These are phyloP conservation scores for Chlamydomonas sphaeroides DNA, from an alignment of 139 green algal species.

Conservation along the genomic window DNA sequence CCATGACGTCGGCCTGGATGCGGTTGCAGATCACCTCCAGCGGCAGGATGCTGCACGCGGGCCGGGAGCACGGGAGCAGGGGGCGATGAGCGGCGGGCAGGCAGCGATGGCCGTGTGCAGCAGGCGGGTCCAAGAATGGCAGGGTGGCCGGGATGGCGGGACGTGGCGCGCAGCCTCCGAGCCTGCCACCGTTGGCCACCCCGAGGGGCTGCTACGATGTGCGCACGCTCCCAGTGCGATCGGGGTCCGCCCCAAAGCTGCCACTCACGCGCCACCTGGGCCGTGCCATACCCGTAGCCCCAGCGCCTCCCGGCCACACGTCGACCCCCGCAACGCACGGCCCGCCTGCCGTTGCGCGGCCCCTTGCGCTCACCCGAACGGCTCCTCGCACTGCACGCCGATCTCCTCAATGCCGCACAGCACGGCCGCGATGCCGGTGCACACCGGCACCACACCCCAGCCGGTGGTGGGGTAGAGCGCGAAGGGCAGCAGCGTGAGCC, in stretches of 20 bases:
- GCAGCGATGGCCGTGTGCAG: too few species aligned
- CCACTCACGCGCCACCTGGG: too few species aligned
- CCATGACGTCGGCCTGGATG: slow-evolving; percentile 56
- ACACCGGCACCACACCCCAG: slow-evolving; percentile 67
- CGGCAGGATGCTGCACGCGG: slow-evolving; percentile 47
- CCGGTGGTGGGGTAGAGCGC: slow-evolving; percentile 69
- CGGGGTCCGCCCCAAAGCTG: too few species aligned
- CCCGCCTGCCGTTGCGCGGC: too few species aligned
- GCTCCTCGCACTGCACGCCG: slow-evolving; percentile 74
- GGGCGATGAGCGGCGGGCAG: neutral
- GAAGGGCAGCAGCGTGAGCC: slow-evolving; percentile 76
- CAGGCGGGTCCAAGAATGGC: too few species aligned
- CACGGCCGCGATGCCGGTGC: slow-evolving; percentile 68
- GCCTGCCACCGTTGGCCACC: too few species aligned
- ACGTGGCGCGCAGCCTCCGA: too few species aligned
- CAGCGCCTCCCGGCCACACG: neutral
- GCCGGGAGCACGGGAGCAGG: neutral
- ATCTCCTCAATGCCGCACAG: slow-evolving; percentile 91
- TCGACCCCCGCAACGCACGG: too few species aligned
- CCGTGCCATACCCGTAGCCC: neutral
- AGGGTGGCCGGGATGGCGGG: too few species aligned
- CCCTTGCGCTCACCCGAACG: slow-evolving; percentile 51
- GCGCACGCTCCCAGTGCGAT: too few species aligned
- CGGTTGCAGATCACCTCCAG: slow-evolving; percentile 56
- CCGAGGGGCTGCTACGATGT: too few species aligned